phyloP scores from a whole-genome alignment of 345 rosid genomes.

The Brassica rapa region DNA sequence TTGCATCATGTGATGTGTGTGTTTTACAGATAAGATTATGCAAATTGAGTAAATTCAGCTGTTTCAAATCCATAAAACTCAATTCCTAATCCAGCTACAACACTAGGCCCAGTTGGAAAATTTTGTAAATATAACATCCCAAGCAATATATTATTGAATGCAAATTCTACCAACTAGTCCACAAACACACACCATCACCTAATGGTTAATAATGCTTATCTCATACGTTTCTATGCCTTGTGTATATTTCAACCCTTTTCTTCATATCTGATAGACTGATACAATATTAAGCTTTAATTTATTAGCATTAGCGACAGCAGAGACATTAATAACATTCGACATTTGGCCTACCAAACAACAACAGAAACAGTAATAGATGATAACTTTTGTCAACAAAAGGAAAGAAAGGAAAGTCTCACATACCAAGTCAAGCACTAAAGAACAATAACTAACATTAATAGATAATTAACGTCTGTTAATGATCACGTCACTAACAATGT shows the following conservation, averaged over 20 bases:
- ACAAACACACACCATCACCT: neutral
- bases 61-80: neutral
- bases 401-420: neutral
- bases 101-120: neutral
- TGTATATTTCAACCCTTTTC: neutral
- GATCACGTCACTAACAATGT: constrained; percentile 16
- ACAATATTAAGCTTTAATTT: neutral
- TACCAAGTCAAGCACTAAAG: constrained; percentile 28
- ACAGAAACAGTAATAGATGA: constrained; percentile 13
- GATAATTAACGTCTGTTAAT: constrained; percentile 1
- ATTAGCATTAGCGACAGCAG: constrained; percentile 13
- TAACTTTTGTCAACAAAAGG: constrained; percentile 9
- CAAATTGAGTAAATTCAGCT: neutral
- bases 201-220: neutral
- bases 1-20: neutral
- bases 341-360: neutral
- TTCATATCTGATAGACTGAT: neutral
- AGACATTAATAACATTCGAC: constrained; percentile 11
- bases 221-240: neutral
- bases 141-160: neutral
- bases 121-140: neutral
- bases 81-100: neutral
- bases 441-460: constrained; percentile 17
- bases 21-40: neutral
- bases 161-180: neutral